Evolutionary conservation across 306 rosid genomes (phyloP).

Genomic region (Leucaena leucocephala): DNA sequence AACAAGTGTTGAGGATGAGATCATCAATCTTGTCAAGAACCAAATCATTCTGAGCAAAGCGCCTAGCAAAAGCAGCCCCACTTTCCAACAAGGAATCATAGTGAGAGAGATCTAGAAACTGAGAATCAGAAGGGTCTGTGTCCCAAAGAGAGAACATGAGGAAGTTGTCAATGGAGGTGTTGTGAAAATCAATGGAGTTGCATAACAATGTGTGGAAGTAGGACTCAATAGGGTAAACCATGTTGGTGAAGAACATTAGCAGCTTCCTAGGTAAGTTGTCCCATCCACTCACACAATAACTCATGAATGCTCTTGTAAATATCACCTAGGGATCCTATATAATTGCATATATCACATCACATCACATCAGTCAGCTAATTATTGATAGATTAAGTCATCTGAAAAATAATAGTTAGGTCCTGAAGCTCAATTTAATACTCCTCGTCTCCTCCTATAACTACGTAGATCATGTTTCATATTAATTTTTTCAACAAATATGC

Average conservation of each 20-base stretch:
- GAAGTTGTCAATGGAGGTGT: slow-evolving; percentile 50
- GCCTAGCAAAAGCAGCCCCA: slow-evolving; percentile 66
- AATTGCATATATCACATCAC: not conserved
- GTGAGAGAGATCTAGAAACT: slow-evolving; percentile 52
- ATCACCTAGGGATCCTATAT: slow-evolving; percentile 72
- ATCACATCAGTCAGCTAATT: not conserved
- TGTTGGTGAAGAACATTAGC: slow-evolving; percentile 72
- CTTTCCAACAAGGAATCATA: slow-evolving; percentile 49
- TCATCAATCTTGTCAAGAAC: slow-evolving; percentile 59
- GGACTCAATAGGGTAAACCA: slow-evolving; percentile 61
- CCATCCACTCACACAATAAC: slow-evolving; percentile 68
- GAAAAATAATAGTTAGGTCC: no score
- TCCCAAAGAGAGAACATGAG: slow-evolving; percentile 57
- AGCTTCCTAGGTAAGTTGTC: slow-evolving; percentile 72
- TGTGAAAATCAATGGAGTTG: slow-evolving; percentile 57
- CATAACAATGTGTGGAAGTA: slow-evolving; percentile 79
- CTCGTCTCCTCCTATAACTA: no score
- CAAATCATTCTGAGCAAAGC: slow-evolving; percentile 47
- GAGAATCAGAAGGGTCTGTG: slow-evolving; percentile 45
- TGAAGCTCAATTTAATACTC: no score
- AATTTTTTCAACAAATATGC: no score
- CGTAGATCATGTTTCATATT: no score
- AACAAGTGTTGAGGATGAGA: slow-evolving; percentile 43
- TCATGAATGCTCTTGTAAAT: slow-evolving; percentile 62
- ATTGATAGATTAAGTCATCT: no score